phyloP scores from a whole-genome alignment of 1,139 yeast species.

The Hemisphaericaspora subhashii region DNA sequence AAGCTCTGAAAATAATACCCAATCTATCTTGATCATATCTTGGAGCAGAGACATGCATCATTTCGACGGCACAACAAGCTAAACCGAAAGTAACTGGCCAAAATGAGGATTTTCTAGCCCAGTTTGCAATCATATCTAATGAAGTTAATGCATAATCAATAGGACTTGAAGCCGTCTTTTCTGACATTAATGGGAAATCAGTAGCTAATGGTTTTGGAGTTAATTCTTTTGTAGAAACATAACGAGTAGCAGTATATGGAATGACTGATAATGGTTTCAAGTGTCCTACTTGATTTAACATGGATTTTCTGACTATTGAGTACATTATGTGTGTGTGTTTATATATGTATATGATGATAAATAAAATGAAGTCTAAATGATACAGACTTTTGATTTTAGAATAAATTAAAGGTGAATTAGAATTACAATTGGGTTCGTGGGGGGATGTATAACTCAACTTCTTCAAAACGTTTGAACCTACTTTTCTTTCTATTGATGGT shows the following conservation, averaged over 20 bases:
- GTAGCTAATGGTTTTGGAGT: constrained; percentile 46
- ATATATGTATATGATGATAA: background rate
- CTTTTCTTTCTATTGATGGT: background rate
- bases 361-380: background rate
- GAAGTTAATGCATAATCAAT: constrained; percentile 86
- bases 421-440: background rate
- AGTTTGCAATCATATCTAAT: constrained; percentile 78
- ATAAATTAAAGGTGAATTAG: background rate
- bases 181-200: constrained; percentile 47
- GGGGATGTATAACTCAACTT: background rate
- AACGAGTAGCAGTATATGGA: constrained; percentile 19
- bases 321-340: constrained; percentile 18
- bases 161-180: constrained; percentile 48
- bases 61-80: constrained; percentile 93
- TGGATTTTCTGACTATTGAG: constrained; percentile 26
- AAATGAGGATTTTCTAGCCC: constrained; percentile 91
- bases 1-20: constrained; percentile 92
- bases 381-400: background rate
- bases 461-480: constrained; percentile 3
- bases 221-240: constrained; percentile 43
- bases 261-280: constrained; percentile 6
- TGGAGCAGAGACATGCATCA: constrained; percentile 94
- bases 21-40: constrained; percentile 91
- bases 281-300: constrained; percentile 9
- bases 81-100: constrained; percentile 95